Base-by-base conservation (phyloP, 305 asterid species). In the Stenogyne calaminthoides region DNA sequence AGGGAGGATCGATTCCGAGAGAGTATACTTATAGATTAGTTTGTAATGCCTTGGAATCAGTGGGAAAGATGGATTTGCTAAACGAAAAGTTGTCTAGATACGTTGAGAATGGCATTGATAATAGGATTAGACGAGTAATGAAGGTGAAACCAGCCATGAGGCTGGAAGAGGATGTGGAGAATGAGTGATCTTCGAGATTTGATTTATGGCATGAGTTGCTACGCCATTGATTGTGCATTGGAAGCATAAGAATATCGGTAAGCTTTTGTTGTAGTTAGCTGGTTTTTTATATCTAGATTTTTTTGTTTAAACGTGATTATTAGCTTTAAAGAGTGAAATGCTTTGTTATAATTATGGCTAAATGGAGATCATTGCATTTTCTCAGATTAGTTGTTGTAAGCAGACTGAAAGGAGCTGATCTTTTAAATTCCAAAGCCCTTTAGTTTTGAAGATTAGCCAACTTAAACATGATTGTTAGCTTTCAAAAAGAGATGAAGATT, bases 1-100 rank as follows among this genome's bases (percentile, higher is more conserved):
- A 65, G 64, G 85, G 84, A 64, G 98, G 98, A 18, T 85, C 94
- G 1, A 63, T 84, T 77, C 96, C 97, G 0, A 87, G 98, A 65
- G 97, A 87, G 74, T 81, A 77, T 81, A 91, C 97, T 51, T 93
- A 91, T 51, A 84, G 69, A 44, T 76, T 89, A 58, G 90, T 93
- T 67, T 55, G 78, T 73, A 79, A 81, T 57, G 83, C 81, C 3
- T 70, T 91, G 18, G 80, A 74, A 56, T 73, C 78, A 1, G 82
- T 34, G 5, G 96, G 90, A 40, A 79, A 76, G 84, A 77, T 64
- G 74, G 76, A 82, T 80, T 64, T 83, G 82, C 74, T 91, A 2
- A 85, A 85, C 57, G 72, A 52, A 34, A 69, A 80, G 52, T 10
- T 83, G 70, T 64, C 80, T 56, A 66, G 64, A 10, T 74, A 22